Percentiles rank a stretch among this genome's conserved stretches.
Conservation (phyloP, 495 filamentous ascomycete genomes). For the Xylona heveae region DNA sequence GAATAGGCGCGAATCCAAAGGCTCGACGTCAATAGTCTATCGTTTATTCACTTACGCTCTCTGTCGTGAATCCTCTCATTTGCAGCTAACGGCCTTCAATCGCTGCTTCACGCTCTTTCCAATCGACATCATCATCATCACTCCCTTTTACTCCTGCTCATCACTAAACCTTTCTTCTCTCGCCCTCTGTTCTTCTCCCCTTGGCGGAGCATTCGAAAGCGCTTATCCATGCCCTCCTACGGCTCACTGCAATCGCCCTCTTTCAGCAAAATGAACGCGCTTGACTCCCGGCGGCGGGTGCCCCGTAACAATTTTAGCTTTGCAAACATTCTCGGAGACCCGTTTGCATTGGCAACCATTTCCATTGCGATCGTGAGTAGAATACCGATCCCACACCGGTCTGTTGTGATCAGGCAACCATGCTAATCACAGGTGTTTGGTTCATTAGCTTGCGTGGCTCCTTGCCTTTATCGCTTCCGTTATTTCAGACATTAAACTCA, state of each 20-base stretch:
- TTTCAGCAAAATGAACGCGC: constrained; percentile 59
- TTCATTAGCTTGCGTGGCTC: constrained; percentile 67
- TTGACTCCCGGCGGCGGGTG: constrained; percentile 5
- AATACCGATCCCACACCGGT: background rate
- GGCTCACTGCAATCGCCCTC: constrained; percentile 53
- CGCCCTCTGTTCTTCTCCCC: constrained; percentile 13
- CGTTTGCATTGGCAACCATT: constrained; percentile 84
- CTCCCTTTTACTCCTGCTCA: too few relatives aligned
- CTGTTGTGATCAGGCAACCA: background rate
- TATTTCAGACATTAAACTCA: constrained; percentile 38
- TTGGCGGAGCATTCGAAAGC: too few relatives aligned
- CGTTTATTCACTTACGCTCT: too few relatives aligned
- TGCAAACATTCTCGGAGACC: constrained; percentile 85
- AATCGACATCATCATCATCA: too few relatives aligned
- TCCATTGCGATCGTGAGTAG: constrained; percentile 75
- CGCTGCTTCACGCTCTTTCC: too few relatives aligned
- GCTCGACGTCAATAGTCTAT: too few relatives aligned
- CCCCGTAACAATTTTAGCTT: constrained; percentile 29
- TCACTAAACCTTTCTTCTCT: too few relatives aligned
- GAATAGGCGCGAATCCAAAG: too few relatives aligned
- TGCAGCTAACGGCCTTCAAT: too few relatives aligned
- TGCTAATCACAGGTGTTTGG: constrained; percentile 10
- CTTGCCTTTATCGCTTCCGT: constrained; percentile 77
- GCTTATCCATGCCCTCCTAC: constrained; percentile 48
- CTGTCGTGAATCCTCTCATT: too few relatives aligned